Evolutionary conservation across 768 basidiomycete species (phyloP), one percentile per base, ranked within the genome.

Genomic region (Pisolithus sp.): DNA sequence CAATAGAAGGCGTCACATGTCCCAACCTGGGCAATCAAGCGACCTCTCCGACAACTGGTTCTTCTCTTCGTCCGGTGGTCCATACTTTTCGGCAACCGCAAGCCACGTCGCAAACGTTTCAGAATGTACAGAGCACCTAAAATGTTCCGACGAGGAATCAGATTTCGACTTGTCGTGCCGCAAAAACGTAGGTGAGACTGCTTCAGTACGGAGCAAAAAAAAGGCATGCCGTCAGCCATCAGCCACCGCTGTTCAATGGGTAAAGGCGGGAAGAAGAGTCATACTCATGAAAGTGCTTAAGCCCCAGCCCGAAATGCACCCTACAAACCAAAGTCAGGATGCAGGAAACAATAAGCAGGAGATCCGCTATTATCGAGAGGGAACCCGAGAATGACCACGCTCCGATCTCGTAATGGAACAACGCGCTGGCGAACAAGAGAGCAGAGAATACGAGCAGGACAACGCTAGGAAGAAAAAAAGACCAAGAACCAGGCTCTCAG

Each of bases 231-330:
- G 26, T 53, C n/a, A 43, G 52, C 13, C 3, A 10, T 8, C 20
- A 21, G 2, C 21, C 18, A 13, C 18, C 26, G 36, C 13, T 13
- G 34, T 28, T 15, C 36, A 13, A 31, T 31, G 12, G 13, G 23
- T 41, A 21, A 24, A 13, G 10, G 18, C 2, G 51, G 21, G 6
- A 39, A n/a, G 21, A 39, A 30, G 15, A 9, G 15, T 15, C 13
- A 23, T 2, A 59, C 76, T 67, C 61, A 81, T 80, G 63, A 55
- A 74, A 82, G 28, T 80, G 76, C 4, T 72, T 71, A 10, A 81
- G 69, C 2, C 80, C 81, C 57, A 73, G 76, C 8, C 77, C 80
- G 58, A 81, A 83, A 56, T 80, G 74, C 26, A 74, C 51, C 46
- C 79, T 70, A 61, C 79, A 81, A 18, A 76, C 45, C 42, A 80